Evolutionary conservation across 331 rosid genomes (phyloP).

Genomic region (Stylosanthes scabra): DNA sequence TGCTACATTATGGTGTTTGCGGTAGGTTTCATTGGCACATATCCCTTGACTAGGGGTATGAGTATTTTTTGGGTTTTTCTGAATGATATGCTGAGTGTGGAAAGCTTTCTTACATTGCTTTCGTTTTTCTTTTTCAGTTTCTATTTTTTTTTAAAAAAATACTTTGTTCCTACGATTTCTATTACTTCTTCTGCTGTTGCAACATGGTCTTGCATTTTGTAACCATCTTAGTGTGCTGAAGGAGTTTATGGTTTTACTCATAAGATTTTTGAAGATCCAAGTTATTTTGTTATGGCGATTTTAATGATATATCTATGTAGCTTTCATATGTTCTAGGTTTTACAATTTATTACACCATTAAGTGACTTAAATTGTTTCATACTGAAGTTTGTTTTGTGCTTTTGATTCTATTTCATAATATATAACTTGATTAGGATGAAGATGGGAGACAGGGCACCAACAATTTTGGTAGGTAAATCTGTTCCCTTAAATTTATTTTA

Average conservation of each 20-base stretch:
- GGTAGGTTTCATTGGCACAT: no score
- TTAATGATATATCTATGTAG: constrained; percentile 6
- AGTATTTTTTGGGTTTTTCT: background rate
- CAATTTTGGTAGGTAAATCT: constrained; percentile 58
- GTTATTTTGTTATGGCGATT: constrained; percentile 6
- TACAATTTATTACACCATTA: constrained; percentile 1
- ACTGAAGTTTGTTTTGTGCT: constrained; percentile 20
- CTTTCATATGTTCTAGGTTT: constrained; percentile 10
- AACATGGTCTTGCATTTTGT: background rate
- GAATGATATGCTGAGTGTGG: background rate
- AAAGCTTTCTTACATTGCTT: background rate
- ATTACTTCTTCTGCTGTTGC: background rate
- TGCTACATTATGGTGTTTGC: no score
- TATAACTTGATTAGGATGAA: constrained; percentile 59
- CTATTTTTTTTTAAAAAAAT: background rate
- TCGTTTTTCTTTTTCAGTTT: background rate
- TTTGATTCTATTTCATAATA: constrained; percentile 43
- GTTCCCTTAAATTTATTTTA: constrained; percentile 33
- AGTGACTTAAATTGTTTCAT: constrained; percentile 1
- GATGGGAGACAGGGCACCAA: constrained; percentile 47
- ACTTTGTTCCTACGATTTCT: background rate
- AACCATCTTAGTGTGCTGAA: background rate
- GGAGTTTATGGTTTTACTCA: background rate
- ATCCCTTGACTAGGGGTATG: background rate
- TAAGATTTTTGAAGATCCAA: background rate